Base-by-base conservation (phyloP, 1,284 basidiomycete species). In the Ustilago tritici region DNA sequence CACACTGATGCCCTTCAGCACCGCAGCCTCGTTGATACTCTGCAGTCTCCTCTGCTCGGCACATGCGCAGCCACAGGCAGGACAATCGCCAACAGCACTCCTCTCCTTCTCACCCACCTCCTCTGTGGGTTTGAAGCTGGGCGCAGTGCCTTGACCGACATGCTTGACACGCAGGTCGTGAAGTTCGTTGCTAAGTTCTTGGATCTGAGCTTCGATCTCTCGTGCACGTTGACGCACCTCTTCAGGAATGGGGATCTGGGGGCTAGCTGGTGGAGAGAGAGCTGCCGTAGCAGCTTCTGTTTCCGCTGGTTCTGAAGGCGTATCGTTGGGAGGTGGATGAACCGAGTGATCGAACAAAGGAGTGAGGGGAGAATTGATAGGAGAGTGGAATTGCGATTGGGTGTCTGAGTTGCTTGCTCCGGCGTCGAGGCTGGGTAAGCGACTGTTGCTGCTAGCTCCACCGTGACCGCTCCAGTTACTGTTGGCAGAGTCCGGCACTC, bases 11-110 rank as follows among this genome's bases (percentile, higher is more conserved):
- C 80, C 80, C 57, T 79, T 79, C 7, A 81, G 61, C 50, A 81
- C 68, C 10, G 80, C 80, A 11, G 73, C 78, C 46, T 79, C 80
- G 59, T 81, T 81, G 55, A 81, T 65, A 50, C 75, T 76, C 56
- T 81, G 78, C 69, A 75, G 43, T 15, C 80, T 32, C 1, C 78
- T 60, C 64, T 81, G 77, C 53, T 81, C 80, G 0, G 75, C 78
- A 19, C 80, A 81, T 52, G 65, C 65, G 38, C 80, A 81, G 11
- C 80, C 78, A 58, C 80, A 81, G 41, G 40, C 46, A 4, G 75
- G 62, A 34, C 80, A 81, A 12, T 61, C 43, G 19, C 55, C 60
- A 0, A 65, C 53, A 2, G 31, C 43, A 9, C 31, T 35, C 1
- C 63, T 55, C 31, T 60, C 66, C 31, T 63, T 47, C 36, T 65